A percentile compares a stretch with the other conserved stretches of the same genome.
These are phyloP conservation scores for Cryphonectria japonica DNA, from an alignment of 2,329 filamentous ascomycete species.

Conservation along the genomic window DNA sequence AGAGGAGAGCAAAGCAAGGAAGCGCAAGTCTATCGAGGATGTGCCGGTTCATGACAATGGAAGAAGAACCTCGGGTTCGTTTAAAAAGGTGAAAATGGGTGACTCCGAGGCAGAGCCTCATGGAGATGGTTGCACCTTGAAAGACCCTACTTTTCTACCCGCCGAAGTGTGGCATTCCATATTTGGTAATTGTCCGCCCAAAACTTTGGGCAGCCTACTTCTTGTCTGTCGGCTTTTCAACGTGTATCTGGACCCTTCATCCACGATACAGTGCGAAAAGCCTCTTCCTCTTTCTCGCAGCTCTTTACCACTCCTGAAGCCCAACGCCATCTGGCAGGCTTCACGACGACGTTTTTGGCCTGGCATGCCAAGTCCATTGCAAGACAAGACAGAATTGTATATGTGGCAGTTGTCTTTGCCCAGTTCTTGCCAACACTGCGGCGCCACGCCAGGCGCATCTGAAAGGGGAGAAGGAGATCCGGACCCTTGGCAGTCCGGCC, in stretches of 20 bases:
- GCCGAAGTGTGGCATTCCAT: conserved; percentile 71
- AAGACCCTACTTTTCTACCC: conserved; percentile 48
- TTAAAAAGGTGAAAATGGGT: conserved; percentile 39
- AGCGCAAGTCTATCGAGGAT: conserved; percentile 35
- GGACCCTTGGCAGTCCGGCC: conserved; percentile 62
- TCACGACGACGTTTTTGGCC: conserved; percentile 69
- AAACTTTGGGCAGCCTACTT: conserved; percentile 66
- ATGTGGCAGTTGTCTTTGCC: conserved; percentile 76
- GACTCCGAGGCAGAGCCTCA: conserved; percentile 18
- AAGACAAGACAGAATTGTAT: conserved; percentile 67
- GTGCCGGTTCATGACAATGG: conserved; percentile 15
- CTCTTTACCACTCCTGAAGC: conserved; percentile 46
- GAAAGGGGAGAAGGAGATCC: conserved; percentile 31
- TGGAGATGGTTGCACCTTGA: conserved; percentile 16
- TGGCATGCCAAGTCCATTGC: conserved; percentile 70
- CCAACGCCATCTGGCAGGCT: conserved; percentile 71
- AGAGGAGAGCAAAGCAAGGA: conserved; percentile 35
- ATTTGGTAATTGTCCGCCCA: conserved; percentile 68
- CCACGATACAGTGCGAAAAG: conserved; percentile 36
- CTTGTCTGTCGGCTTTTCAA: conserved; percentile 70
- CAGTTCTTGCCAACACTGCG: conserved; percentile 70
- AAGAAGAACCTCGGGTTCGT: conserved; percentile 11
- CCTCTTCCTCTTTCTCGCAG: conserved; percentile 41
- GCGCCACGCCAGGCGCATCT: conserved; percentile 41
- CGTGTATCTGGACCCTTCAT: conserved; percentile 57